Evolutionary conservation across 371 early-diverging fungal species (phyloP).

Genomic region (Saksenaea oblongispora): DNA sequence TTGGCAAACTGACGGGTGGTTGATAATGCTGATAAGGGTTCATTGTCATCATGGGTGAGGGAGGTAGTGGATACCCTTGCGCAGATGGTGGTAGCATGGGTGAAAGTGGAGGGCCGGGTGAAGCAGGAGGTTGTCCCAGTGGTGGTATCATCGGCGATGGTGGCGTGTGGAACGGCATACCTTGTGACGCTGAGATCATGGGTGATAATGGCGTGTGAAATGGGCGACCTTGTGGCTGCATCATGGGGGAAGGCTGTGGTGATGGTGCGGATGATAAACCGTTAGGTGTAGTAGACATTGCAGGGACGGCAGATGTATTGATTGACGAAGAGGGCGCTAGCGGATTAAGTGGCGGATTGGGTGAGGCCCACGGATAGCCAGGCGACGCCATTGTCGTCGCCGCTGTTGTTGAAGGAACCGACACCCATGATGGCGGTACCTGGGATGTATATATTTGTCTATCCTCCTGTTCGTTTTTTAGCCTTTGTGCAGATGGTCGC

Average conservation of each 20-base stretch:
- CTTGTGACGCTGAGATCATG: conserved; percentile 9
- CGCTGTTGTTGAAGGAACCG: neutral
- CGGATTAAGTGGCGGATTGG: neutral
- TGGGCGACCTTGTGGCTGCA: conserved; percentile 5
- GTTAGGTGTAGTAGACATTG: neutral
- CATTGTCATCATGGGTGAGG: neutral
- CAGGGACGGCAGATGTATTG: conserved; percentile 5
- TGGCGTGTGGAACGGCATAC: neutral
- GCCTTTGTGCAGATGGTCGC: conserved; percentile 7
- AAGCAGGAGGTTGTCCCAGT: conserved; percentile 2
- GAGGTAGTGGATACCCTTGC: neutral
- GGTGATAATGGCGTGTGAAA: conserved; percentile 9
- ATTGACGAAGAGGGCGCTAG: conserved; percentile 8
- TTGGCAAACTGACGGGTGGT: conserved; percentile 10
- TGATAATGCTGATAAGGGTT: neutral
- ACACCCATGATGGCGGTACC: neutral
- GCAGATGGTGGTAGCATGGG: neutral
- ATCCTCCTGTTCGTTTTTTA: conserved; percentile 5
- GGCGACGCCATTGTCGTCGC: conserved; percentile 7
- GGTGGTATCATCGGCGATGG: conserved; percentile 12
- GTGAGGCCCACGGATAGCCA: neutral
- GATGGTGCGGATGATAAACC: neutral
- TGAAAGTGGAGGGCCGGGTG: conserved; percentile 6
- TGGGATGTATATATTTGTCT: neutral
- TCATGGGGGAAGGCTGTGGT: conserved; percentile 19